Percentiles rank a stretch among this genome's conserved stretches.
These are phyloP conservation scores for Xylaria venustula DNA, from an alignment of 495 filamentous ascomycete species.

Conservation along the genomic window DNA sequence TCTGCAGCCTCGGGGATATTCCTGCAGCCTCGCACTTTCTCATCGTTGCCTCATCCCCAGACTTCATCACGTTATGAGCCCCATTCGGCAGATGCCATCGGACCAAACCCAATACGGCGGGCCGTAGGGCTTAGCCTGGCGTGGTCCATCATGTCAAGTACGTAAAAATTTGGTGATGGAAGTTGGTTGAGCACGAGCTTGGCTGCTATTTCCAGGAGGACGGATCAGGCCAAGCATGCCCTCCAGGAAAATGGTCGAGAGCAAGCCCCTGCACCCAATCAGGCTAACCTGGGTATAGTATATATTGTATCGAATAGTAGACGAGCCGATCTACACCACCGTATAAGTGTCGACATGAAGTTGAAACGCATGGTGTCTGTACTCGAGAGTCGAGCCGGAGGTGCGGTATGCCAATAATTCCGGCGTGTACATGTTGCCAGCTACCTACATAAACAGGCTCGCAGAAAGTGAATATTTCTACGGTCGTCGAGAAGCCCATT, in stretches of 20 bases:
- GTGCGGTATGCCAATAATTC: too few species aligned
- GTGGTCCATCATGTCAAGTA: constrained; percentile 6
- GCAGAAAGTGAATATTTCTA: too few species aligned
- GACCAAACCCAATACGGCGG: constrained; percentile 11
- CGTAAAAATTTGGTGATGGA: constrained; percentile 19
- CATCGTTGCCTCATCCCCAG: not conserved
- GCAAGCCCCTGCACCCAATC: not conserved
- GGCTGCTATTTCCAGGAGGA: constrained; percentile 11
- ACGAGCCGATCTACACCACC: too few species aligned
- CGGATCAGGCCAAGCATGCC: not conserved
- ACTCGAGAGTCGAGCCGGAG: too few species aligned
- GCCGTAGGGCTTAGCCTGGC: constrained; percentile 17
- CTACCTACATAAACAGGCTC: too few species aligned
- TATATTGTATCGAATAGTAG: too few species aligned
- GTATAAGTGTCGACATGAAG: too few species aligned
- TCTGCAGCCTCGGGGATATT: not conserved
- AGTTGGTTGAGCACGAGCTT: constrained; percentile 10
- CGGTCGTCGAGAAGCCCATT: too few species aligned
- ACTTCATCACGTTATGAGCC: not conserved
- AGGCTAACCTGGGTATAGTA: not conserved
- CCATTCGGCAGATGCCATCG: constrained; percentile 10
- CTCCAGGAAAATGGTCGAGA: not conserved
- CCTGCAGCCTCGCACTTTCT: not conserved
- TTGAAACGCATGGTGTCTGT: too few species aligned
- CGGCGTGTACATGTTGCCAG: too few species aligned